phyloP scores from a whole-genome alignment of 2,329 filamentous ascomycete genomes.

The Fusarium foetens region DNA sequence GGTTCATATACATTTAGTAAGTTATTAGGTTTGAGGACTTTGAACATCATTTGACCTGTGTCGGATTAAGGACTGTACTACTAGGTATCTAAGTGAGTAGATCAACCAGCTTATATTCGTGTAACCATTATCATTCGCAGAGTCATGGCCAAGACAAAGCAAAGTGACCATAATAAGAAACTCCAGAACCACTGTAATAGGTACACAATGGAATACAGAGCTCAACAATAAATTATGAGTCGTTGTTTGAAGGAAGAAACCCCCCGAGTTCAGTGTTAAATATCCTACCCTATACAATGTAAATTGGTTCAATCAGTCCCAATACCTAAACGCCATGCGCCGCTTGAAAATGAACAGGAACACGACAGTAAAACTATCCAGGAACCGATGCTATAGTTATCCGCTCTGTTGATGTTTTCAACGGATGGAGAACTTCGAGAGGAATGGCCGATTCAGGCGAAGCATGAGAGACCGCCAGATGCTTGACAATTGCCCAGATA shows the following conservation, averaged over 20 bases:
- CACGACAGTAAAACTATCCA: neutral
- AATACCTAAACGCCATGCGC: slow-evolving; percentile 22
- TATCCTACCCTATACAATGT: slow-evolving; percentile 24
- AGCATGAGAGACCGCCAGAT: neutral
- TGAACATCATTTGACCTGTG: too few species aligned
- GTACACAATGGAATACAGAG: neutral
- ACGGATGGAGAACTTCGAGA: neutral
- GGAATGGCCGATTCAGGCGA: neutral
- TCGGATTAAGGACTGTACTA: neutral
- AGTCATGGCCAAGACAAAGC: neutral
- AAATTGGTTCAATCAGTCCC: neutral
- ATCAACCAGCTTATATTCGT: too few species aligned
- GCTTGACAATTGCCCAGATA: neutral
- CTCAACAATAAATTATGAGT: neutral
- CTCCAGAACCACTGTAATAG: accelerated
- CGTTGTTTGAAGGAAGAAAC: neutral
- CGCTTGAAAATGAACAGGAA: neutral
- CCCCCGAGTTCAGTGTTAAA: neutral
- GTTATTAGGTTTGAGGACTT: neutral
- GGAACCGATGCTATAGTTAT: neutral
- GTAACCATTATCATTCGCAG: neutral
- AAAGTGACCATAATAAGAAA: neutral
- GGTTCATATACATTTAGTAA: neutral
- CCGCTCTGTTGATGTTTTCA: too few species aligned
- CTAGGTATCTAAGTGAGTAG: neutral